Conservation (phyloP, 331 rosid genomes). For the Malus hybrid region DNA sequence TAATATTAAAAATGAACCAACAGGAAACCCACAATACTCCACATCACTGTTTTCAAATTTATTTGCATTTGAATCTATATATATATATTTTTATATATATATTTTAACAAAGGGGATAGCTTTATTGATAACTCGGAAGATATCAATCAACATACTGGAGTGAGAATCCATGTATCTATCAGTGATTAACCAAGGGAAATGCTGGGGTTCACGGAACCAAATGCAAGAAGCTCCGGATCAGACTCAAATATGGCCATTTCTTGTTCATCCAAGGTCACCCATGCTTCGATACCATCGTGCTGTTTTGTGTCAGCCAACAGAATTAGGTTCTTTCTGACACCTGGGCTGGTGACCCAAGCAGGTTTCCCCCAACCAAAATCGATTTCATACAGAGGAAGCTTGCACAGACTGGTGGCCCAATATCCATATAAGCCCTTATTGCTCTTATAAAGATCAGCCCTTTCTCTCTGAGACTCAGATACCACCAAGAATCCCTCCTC, state of each 20-base stretch:
- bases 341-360: neutral
- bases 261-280: neutral
- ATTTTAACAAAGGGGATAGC: neutral
- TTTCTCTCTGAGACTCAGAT: neutral
- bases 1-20: no score
- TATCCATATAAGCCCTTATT: neutral
- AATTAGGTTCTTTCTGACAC: neutral
- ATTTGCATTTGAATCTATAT: no score
- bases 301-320: neutral
- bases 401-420: neutral
- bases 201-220: neutral
- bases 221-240: neutral
- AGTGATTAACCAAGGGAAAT: neutral
- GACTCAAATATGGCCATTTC: neutral
- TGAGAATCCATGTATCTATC: neutral
- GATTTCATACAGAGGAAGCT: neutral
- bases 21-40: no score
- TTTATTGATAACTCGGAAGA: neutral
- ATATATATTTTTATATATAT: no score
- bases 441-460: neutral
- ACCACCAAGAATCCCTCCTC: neutral
- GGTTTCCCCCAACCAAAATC: neutral
- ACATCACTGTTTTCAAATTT: no score
- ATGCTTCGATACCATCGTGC: no score
- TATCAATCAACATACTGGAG: no score